A percentile compares a stretch with the other conserved stretches of the same genome.
These are phyloP conservation scores for Alternaria consortialis DNA, from an alignment of 2,329 filamentous ascomycete genomes.

Conservation along the genomic window DNA sequence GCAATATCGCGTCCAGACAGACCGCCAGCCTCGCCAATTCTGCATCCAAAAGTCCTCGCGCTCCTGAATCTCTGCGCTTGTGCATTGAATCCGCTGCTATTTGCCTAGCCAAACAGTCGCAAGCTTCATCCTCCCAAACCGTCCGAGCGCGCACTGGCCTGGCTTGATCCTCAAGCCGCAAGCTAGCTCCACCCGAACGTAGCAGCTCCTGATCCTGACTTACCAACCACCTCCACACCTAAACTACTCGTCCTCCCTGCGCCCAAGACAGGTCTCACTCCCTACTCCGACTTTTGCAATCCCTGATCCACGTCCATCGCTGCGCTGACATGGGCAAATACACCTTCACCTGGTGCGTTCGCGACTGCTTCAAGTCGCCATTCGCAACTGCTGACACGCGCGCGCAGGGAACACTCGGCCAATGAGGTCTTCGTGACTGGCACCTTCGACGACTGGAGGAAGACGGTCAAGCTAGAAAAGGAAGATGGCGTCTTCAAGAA, in stretches of 20 bases:
- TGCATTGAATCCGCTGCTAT: constrained; percentile 18
- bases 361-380: constrained; percentile 8
- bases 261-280: constrained; percentile 42
- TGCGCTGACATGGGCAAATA: constrained; percentile 68
- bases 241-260: constrained; percentile 20
- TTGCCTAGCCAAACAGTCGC: constrained; percentile 17
- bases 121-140: constrained; percentile 28
- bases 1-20: constrained; percentile 18
- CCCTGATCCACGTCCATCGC: constrained; percentile 25
- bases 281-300: constrained; percentile 21
- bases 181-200: constrained; percentile 29
- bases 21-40: constrained; percentile 32
- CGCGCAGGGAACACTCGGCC: constrained; percentile 78
- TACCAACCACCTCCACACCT: constrained; percentile 35
- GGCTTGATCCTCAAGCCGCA: constrained; percentile 17
- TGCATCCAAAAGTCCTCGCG: constrained; percentile 13
- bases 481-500: constrained; percentile 77
- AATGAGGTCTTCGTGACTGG: constrained; percentile 93
- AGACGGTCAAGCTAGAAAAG: constrained; percentile 84
- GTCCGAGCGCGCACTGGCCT: constrained; percentile 32
- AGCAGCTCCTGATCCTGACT: constrained; percentile 35
- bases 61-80: constrained; percentile 16
- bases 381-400: constrained; percentile 29
- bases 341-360: constrained; percentile 73
- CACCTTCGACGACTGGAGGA: constrained; percentile 93